A percentile compares a stretch with the other conserved stretches of the same genome.
Conservation (phyloP, 139 green algal genomes). For the Tetradesmus obliquus region DNA sequence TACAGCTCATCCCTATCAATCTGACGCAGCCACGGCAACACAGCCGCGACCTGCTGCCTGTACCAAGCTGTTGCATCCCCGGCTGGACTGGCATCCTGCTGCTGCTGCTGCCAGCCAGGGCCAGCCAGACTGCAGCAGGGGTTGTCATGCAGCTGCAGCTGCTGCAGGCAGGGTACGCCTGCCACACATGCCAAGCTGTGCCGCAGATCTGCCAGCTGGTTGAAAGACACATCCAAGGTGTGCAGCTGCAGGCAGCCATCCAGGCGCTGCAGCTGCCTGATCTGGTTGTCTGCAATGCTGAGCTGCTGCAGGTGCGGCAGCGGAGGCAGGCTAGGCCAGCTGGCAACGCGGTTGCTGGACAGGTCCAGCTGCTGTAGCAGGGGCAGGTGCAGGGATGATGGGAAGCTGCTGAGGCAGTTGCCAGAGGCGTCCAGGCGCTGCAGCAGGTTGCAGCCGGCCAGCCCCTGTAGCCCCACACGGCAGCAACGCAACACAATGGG, state of each 20-base stretch:
- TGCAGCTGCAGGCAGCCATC: conserved; percentile 5
- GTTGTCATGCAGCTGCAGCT: conserved; percentile 45
- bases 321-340: conserved; percentile 12
- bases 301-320: conserved; percentile 27
- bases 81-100: background rate
- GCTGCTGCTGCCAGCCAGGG: background rate
- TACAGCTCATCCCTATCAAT: conserved; percentile 14
- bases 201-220: conserved; percentile 1
- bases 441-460: conserved; percentile 33
- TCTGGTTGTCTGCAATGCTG: conserved; percentile 18
- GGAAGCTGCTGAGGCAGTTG: conserved; percentile 28
- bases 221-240: conserved; percentile 6
- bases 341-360: conserved; percentile 5
- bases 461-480: background rate
- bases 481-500: background rate
- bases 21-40: conserved; percentile 5
- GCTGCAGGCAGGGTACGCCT: background rate
- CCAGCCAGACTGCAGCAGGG: background rate
- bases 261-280: background rate
- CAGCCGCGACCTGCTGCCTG: background rate
- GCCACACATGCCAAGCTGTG: background rate
- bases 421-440: conserved; percentile 6
- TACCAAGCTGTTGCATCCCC: background rate
- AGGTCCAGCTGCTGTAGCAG: conserved; percentile 41
- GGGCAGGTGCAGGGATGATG: conserved; percentile 17